Percentiles rank a stretch among this genome's conserved stretches.
Evolutionary conservation across 2,329 filamentous ascomycete species (phyloP).

Genomic region (Colletotrichum falcatum): DNA sequence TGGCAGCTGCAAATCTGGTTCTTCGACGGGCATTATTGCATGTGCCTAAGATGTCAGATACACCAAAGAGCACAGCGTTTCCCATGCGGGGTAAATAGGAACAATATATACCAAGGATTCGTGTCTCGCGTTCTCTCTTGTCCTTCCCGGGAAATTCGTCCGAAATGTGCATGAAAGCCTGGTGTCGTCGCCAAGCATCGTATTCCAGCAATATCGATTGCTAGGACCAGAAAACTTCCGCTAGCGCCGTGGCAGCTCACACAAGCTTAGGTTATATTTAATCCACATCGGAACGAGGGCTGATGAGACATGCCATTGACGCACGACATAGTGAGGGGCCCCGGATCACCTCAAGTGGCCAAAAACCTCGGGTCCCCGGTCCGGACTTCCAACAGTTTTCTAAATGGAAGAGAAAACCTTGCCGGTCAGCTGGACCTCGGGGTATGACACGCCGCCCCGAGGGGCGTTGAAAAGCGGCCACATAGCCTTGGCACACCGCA

Average conservation of each 20-base stretch:
- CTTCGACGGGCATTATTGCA: too few species aligned
- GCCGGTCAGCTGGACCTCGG: neutral
- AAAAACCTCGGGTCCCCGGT: neutral
- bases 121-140: neutral
- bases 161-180: neutral
- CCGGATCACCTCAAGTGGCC: neutral
- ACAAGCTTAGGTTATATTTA: conserved; percentile 13
- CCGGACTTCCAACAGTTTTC: neutral
- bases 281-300: neutral
- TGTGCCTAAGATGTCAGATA: too few species aligned
- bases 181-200: conserved; percentile 22
- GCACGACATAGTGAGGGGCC: neutral
- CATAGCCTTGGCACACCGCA: neutral
- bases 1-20: too few species aligned
- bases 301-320: neutral
- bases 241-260: conserved; percentile 35
- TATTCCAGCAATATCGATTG: conserved; percentile 22
- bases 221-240: neutral
- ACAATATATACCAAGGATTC: too few species aligned
- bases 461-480: neutral
- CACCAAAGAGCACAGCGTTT: too few species aligned
- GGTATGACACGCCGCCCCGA: neutral
- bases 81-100: conserved; percentile 14
- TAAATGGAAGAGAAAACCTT: neutral
- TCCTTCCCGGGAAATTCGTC: neutral